These are phyloP conservation scores for Spizellomyces sp. DNA, from an alignment of 192 early-diverging fungal species.

Conservation along the genomic window DNA sequence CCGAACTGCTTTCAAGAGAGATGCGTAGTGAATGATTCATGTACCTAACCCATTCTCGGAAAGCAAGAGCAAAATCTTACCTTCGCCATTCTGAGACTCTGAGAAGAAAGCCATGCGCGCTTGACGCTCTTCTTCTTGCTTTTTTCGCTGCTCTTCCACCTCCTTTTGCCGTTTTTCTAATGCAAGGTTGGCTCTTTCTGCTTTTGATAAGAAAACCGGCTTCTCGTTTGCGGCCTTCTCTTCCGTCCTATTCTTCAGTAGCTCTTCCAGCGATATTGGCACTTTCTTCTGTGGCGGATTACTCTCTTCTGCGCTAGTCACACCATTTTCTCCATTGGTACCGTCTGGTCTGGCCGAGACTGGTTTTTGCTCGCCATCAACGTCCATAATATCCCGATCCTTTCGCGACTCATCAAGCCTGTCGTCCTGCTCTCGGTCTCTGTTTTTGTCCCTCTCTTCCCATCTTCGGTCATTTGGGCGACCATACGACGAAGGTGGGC, in stretches of 20 bases:
- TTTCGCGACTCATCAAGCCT: too few species aligned
- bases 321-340: too few species aligned
- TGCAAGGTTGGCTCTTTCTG: conserved; percentile 84
- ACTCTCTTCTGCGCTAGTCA: not conserved
- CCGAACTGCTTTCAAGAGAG: not conserved
- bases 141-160: conserved; percentile 69
- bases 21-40: not conserved
- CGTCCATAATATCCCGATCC: too few species aligned
- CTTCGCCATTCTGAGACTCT: conserved; percentile 24
- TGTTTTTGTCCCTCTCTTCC: too few species aligned
- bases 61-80: not conserved
- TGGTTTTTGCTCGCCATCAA: too few species aligned
- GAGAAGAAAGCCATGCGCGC: conserved; percentile 56
- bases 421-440: too few species aligned
- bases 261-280: conserved; percentile 78
- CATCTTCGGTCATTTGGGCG: too few species aligned
- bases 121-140: conserved; percentile 67
- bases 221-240: conserved; percentile 66
- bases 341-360: too few species aligned
- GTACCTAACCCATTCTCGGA: not conserved
- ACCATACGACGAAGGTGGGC: too few species aligned
- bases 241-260: conserved; percentile 66
- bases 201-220: conserved; percentile 88
- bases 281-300: conserved; percentile 36
- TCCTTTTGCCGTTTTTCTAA: conserved; percentile 80